These are phyloP conservation scores for Blastomyces parvus DNA, from an alignment of 2,329 filamentous ascomycete genomes.

Conservation along the genomic window DNA sequence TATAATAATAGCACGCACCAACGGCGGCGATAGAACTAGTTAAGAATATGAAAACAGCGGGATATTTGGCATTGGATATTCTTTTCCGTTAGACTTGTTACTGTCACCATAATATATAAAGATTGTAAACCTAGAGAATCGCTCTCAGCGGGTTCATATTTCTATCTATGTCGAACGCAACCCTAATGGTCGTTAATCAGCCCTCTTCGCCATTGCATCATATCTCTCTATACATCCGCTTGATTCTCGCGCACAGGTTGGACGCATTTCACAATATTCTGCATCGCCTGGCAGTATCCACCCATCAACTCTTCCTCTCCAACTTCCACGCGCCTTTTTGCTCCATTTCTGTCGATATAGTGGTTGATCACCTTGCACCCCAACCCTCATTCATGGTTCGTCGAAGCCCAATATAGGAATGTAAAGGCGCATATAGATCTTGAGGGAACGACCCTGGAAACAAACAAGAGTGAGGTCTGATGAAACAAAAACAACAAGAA, in stretches of 20 bases:
- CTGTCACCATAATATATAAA: not conserved
- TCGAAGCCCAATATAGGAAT: not conserved
- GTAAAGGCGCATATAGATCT: not conserved
- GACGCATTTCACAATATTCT: constrained; percentile 48
- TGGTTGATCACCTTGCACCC: not conserved
- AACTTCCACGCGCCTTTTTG: not conserved
- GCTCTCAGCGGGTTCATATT: not conserved
- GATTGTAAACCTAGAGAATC: not conserved
- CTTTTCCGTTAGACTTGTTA: not conserved
- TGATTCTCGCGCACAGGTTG: constrained; percentile 10
- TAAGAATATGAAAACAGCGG: not conserved
- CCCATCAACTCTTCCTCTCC: constrained; percentile 12
- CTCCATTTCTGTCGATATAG: not conserved
- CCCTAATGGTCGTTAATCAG: not conserved
- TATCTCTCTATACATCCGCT: not conserved
- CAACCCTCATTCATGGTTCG: not conserved
- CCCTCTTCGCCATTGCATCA: not conserved
- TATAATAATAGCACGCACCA: too few relatives aligned
- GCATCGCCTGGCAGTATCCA: constrained; percentile 22
- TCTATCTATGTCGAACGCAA: constrained; percentile 5
- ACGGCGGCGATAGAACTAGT: not conserved
- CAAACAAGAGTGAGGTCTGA: not conserved
- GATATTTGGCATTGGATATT: not conserved
- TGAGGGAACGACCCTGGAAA: not conserved
- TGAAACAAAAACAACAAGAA: not conserved